Conservation (phyloP, 2,329 filamentous ascomycete species). For the Colletotrichum lindemuthianum region DNA sequence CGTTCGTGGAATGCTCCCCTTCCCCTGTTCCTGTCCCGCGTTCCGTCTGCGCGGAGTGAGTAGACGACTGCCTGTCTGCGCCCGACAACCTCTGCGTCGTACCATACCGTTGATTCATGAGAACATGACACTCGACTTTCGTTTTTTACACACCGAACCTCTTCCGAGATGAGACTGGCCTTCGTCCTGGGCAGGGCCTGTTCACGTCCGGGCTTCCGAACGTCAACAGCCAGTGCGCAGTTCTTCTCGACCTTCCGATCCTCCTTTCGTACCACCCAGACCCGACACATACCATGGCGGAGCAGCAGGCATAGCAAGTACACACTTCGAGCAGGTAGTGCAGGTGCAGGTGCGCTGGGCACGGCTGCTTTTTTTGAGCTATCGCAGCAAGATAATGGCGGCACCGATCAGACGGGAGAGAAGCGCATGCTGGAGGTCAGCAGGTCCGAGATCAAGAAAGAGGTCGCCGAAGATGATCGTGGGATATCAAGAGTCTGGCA, state of each 20-base stretch:
- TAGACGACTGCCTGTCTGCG: not conserved
- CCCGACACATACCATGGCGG: slow-evolving; percentile 42
- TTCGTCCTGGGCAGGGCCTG: slow-evolving; percentile 56
- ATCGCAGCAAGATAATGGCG: slow-evolving; percentile 63
- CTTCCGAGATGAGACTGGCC: slow-evolving; percentile 57
- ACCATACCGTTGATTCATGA: slow-evolving; percentile 4
- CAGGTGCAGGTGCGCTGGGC: slow-evolving; percentile 55
- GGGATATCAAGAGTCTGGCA: slow-evolving; percentile 68
- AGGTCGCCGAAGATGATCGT: slow-evolving; percentile 69
- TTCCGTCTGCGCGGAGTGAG: slow-evolving; percentile 13
- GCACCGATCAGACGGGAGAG: slow-evolving; percentile 74
- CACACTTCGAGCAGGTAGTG: slow-evolving; percentile 52
- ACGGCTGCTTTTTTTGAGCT: slow-evolving; percentile 68
- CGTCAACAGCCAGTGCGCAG: slow-evolving; percentile 38
- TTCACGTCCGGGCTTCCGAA: slow-evolving; percentile 49
- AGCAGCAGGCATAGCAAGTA: slow-evolving; percentile 39
- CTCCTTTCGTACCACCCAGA: slow-evolving; percentile 18
- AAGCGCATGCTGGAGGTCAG: slow-evolving; percentile 88
- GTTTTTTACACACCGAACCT: slow-evolving; percentile 10
- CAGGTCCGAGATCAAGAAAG: slow-evolving; percentile 78
- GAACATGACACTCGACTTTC: slow-evolving; percentile 37
- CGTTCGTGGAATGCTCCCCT: not conserved
- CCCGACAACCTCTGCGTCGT: slow-evolving; percentile 1
- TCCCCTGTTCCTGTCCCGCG: slow-evolving; percentile 18
- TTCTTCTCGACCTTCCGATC: slow-evolving; percentile 33